Percentiles rank a stretch among this genome's conserved stretches.
These are phyloP conservation scores for Tylopilus intermedius DNA, from an alignment of 768 basidiomycete genomes.

Conservation along the genomic window DNA sequence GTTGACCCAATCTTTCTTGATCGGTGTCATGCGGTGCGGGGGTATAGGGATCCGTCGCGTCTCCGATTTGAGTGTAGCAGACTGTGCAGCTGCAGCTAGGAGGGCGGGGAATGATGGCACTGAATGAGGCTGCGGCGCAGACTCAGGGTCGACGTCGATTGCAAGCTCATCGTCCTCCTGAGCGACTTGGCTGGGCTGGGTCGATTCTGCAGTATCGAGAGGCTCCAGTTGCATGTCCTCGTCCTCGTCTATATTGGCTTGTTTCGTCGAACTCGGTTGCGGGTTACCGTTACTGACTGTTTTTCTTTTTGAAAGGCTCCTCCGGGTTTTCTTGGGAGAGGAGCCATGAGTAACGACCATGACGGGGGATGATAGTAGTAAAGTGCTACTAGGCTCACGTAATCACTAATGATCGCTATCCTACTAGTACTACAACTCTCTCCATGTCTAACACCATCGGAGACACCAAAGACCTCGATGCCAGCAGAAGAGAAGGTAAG, in stretches of 20 bases:
- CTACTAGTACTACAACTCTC: not conserved
- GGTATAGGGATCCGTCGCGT: slow-evolving; percentile 88
- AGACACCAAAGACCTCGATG: slow-evolving; percentile 24
- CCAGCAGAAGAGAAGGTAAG: slow-evolving; percentile 36
- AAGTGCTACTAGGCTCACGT: slow-evolving; percentile 15
- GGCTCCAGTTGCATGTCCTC: slow-evolving; percentile 28
- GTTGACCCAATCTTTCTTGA: slow-evolving; percentile 95
- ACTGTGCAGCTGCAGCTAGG: slow-evolving; percentile 50
- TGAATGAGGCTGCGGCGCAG: slow-evolving; percentile 41
- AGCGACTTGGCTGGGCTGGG: not conserved
- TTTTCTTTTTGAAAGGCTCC: slow-evolving; percentile 41
- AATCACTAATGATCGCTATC: not conserved
- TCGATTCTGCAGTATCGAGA: slow-evolving; percentile 3
- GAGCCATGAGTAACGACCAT: slow-evolving; percentile 41
- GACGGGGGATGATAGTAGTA: slow-evolving; percentile 10
- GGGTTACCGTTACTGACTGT: slow-evolving; percentile 2
- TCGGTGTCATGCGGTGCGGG: slow-evolving; percentile 94
- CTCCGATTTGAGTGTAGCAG: slow-evolving; percentile 65
- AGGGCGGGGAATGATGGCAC: slow-evolving; percentile 71
- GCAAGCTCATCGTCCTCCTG: slow-evolving; percentile 58
- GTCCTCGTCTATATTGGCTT: slow-evolving; percentile 20
- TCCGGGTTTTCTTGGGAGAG: slow-evolving; percentile 40
- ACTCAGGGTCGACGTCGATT: slow-evolving; percentile 49
- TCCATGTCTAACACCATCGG: slow-evolving; percentile 20
- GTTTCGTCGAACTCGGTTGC: slow-evolving; percentile 12